Percentiles rank a stretch among this genome's conserved stretches.
Conservation (phyloP, 2,329 filamentous ascomycete species). For the Parastagonospora nodorum region DNA sequence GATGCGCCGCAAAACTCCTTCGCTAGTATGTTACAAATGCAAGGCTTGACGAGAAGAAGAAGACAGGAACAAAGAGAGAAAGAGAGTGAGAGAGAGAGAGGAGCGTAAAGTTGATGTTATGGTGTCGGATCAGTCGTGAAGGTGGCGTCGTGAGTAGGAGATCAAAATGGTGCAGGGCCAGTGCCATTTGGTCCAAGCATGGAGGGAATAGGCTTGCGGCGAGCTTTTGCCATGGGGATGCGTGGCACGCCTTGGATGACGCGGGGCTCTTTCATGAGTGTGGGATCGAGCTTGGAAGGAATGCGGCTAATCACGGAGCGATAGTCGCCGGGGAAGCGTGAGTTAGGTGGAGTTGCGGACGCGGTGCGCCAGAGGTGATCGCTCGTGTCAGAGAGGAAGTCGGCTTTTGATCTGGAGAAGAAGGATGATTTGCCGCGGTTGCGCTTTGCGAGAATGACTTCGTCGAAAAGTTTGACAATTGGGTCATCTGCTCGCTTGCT, state of each 20-base stretch:
- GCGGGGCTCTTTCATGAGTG: constrained; percentile 89
- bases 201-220: constrained; percentile 55
- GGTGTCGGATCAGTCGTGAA: constrained; percentile 23
- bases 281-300: constrained; percentile 81
- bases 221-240: constrained; percentile 56
- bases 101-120: constrained; percentile 16
- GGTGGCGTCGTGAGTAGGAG: constrained; percentile 10
- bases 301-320: constrained; percentile 59
- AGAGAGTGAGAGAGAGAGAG: constrained; percentile 8
- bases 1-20: constrained; percentile 34
- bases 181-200: constrained; percentile 43
- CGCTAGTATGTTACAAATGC: constrained; percentile 40
- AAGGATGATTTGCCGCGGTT: constrained; percentile 70
- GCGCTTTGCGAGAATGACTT: constrained; percentile 80
- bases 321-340: constrained; percentile 61
- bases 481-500: constrained; percentile 66
- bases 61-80: not conserved
- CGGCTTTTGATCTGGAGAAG: constrained; percentile 62
- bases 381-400: constrained; percentile 72
- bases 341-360: constrained; percentile 60
- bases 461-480: constrained; percentile 77
- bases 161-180: constrained; percentile 34
- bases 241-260: constrained; percentile 86
- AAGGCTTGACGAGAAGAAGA: constrained; percentile 11
- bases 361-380: constrained; percentile 81